Conservation (phyloP, 2,329 filamentous ascomycete genomes). For the Purpureocillium lavendulum region DNA sequence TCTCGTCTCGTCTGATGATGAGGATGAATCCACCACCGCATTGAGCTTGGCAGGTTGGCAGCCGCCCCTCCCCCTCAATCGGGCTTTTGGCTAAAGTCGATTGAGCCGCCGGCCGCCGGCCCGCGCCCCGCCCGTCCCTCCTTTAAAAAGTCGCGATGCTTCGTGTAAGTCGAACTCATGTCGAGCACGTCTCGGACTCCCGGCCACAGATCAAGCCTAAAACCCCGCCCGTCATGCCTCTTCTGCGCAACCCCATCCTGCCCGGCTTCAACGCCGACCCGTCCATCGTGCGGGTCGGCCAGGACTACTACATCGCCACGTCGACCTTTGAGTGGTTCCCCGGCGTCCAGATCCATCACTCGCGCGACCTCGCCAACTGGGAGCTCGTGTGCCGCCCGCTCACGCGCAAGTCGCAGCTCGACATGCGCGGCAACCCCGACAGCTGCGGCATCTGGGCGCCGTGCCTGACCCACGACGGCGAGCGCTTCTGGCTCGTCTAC, state of each 20-base stretch:
- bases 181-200: too few relatives aligned
- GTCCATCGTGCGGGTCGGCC: conserved; percentile 41
- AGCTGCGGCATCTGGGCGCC: conserved; percentile 58
- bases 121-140: too few relatives aligned
- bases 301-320: conserved; percentile 47
- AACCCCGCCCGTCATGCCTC: conserved; percentile 32
- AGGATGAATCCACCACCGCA: too few relatives aligned
- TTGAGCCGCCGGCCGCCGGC: too few relatives aligned
- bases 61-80: too few relatives aligned
- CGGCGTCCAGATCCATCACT: conserved; percentile 47
- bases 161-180: too few relatives aligned
- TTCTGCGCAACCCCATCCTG: conserved; percentile 44
- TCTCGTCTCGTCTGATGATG: too few relatives aligned
- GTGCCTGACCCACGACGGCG: conserved; percentile 52
- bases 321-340: conserved; percentile 50
- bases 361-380: conserved; percentile 45
- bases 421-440: conserved; percentile 51
- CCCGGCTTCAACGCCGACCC: conserved; percentile 48
- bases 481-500: conserved; percentile 55
- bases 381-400: conserved; percentile 36
- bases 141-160: too few relatives aligned
- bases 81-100: too few relatives aligned
- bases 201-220: too few relatives aligned
- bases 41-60: too few relatives aligned
- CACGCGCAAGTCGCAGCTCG: conserved; percentile 39